phyloP scores from a whole-genome alignment of 148 eudicot species.

The Nepenthes gracilis region DNA sequence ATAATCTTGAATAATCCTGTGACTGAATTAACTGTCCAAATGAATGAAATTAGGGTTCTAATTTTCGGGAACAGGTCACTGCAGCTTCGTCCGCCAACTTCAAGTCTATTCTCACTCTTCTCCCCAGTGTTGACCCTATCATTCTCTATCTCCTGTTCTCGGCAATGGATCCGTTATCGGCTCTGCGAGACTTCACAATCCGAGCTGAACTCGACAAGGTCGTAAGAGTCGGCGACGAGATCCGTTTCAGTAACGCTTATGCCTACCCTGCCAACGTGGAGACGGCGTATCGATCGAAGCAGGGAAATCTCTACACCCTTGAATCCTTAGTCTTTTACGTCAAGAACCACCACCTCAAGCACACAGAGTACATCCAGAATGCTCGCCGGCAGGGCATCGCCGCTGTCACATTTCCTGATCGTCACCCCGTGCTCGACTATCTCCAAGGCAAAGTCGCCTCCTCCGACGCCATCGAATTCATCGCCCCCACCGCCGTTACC shows the following conservation, averaged over 20 bases:
- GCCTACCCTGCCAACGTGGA: conserved; percentile 50
- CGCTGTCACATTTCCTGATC: conserved; percentile 69
- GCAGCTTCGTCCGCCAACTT: too few species aligned
- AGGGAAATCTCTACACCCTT: conserved; percentile 64
- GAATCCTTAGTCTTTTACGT: conserved; percentile 77
- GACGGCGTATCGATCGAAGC: conserved; percentile 75
- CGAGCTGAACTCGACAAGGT: conserved; percentile 48
- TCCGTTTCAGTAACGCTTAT: conserved; percentile 46
- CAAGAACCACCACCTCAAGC: conserved; percentile 53
- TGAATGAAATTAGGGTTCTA: too few species aligned
- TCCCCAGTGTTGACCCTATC: neutral
- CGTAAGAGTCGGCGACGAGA: conserved; percentile 37
- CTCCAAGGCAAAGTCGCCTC: conserved; percentile 51
- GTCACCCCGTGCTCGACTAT: conserved; percentile 69
- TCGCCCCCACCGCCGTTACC: conserved; percentile 12
- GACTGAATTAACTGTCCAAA: too few species aligned
- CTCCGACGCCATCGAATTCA: conserved; percentile 51
- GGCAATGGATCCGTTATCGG: conserved; percentile 72
- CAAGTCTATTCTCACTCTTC: too few species aligned
- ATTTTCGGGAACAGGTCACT: too few species aligned
- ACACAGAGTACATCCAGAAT: conserved; percentile 53
- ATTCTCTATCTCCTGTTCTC: neutral
- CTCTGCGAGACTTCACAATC: conserved; percentile 69
- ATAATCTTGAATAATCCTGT: too few species aligned
- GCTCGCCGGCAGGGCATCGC: conserved; percentile 41